Base-by-base conservation (phyloP, 805 yeast genomes). In the Metschnikowia chrysomelidarum region DNA sequence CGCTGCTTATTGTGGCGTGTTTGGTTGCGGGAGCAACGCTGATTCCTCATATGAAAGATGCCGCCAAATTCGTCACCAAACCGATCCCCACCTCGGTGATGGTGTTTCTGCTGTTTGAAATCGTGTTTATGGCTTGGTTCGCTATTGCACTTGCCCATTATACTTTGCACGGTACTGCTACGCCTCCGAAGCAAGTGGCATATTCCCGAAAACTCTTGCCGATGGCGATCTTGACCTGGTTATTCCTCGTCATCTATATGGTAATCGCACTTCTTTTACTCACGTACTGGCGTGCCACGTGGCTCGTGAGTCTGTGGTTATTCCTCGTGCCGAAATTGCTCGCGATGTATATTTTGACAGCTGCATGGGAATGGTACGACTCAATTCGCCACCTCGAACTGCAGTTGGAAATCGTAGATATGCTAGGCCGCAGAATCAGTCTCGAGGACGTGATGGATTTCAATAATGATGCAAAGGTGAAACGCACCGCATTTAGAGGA, bases 351-450 rank as follows among this genome's bases (percentile, higher is more conserved):
- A 57, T 77, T 4, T 59, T 72, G 12, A 73, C 80, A 1, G 63
- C 76, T 16, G 66, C 78, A 1, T 80, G 85, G 82, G 87, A 81
- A 56, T 78, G 87, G 82, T 56, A 78, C 7, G 73, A 65, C 47
- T 70, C 76, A 27, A 76, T 79, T 26, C 71, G 74, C 43, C 50
- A 64, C 12, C 51, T 74, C 27, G 81, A 77, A 42, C 64, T 69
- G 41, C 56, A 67, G 20, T 54, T 62, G 19, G 87, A 81, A 43
- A 60, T 70, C 31, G 61, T 63, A 43, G 82, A 82, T 0, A 75
- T 82, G 7, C 66, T 82, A 29, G 89, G 89, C 0, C 65, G 87
- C 41, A 67, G 75, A 41, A 57, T 68, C 32, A 71, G 79, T 20
- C 59, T 65, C 31, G 78, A 75, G 31, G 76, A 73, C 37, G 56